Base-by-base conservation (phyloP, 495 filamentous ascomycete species). In the Penicillium simplicissimum region DNA sequence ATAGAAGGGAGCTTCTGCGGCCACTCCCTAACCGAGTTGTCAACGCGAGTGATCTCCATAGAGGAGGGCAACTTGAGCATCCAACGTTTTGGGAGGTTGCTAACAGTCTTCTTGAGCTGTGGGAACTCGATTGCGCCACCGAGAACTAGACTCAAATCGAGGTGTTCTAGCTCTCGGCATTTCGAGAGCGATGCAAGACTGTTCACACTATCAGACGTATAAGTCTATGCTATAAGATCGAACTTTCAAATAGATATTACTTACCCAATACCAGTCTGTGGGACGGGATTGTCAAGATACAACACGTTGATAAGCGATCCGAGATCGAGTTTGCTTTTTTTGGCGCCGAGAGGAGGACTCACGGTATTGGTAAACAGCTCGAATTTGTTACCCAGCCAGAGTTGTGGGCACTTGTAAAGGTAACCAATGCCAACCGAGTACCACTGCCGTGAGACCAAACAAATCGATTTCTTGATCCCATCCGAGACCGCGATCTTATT, bases 101-200 rank as follows among this genome's bases (percentile, higher is more conserved):
- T 71, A 23, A 88, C 63, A 3, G 86, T 76, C 52, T 80, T 78
- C 61, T 86, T 82, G 11, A 91, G 74, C 19, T 74, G 65, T 33
- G 74, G 64, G 54, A 87, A 80, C 6, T 70, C 69, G 19, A 90
- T 77, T 0, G 77, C 71, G 36, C n/a, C n/a, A n/a, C 86, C 84
- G 8, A 72, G 74, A 19, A 90, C 80, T 23, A 89, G 80, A 14
- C 79, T 81, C 35, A 92, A 76, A 63, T 92, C 83, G 28, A 92
- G 76, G 42, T 73, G 42, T 5, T 70, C 70, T 9, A 91, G 77
- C 9, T 81, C 71, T 10, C 65, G 64, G 71, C 87, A 90, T 77
- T 89, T 88, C 13, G 81, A 76, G 15, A 92, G 70, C 13, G 85
- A 77, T 11, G 87, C 84, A 58, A 90, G 81, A 61, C 83, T 85